phyloP scores from a whole-genome alignment of 352 stramenopile species.

The Phytopythium montanum region DNA sequence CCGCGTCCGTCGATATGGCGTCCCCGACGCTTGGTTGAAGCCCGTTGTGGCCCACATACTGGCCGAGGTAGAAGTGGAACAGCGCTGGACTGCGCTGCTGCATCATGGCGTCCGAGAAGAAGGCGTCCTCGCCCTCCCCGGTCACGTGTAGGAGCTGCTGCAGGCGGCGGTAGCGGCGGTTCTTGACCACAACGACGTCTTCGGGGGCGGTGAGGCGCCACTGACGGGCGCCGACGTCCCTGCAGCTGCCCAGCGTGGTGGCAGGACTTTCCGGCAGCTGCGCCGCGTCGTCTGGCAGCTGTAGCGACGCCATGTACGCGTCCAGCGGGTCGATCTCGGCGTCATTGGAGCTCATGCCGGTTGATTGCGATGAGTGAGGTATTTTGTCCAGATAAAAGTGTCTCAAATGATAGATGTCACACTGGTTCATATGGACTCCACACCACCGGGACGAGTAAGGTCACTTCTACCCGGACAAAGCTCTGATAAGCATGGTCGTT shows the following conservation, averaged over 20 bases:
- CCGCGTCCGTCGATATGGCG: conserved; percentile 1
- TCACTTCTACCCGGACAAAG: background rate
- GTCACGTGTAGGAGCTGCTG: conserved; percentile 47
- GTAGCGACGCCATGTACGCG: conserved; percentile 74
- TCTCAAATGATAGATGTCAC: background rate
- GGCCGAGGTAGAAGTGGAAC: conserved; percentile 82
- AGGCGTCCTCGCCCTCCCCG: conserved; percentile 28
- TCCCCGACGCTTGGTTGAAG: background rate
- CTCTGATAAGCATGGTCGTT: background rate
- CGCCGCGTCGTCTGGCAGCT: conserved; percentile 14
- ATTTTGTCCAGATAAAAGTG: background rate
- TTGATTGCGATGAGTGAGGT: background rate
- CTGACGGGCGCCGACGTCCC: conserved; percentile 4
- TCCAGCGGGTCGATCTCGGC: conserved; percentile 66
- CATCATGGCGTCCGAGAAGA: conserved; percentile 83
- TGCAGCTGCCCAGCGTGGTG: conserved; percentile 6
- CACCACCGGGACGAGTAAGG: background rate
- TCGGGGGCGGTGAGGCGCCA: background rate
- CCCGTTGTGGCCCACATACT: conserved; percentile 32
- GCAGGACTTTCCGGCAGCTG: conserved; percentile 5
- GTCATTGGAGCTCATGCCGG: conserved; percentile 6
- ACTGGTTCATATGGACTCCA: background rate
- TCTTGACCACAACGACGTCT: conserved; percentile 39
- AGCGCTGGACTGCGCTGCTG: conserved; percentile 73
- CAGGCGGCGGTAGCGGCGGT: conserved; percentile 66